A percentile compares a stretch with the other conserved stretches of the same genome.
phyloP scores from a whole-genome alignment of 208 protist genomes.

The Leishmania mexicana region DNA sequence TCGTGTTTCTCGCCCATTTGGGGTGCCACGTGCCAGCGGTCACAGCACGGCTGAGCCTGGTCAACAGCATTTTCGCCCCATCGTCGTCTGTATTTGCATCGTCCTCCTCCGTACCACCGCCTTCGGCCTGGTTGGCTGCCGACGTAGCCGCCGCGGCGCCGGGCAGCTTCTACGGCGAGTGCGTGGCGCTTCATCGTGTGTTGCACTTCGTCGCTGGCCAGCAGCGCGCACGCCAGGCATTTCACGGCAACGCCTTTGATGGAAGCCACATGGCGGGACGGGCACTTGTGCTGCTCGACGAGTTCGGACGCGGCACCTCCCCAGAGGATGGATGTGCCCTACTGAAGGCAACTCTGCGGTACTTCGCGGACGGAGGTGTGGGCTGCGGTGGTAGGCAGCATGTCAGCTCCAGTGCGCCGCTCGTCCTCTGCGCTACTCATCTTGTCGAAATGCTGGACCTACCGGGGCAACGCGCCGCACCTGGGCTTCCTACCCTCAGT shows the following conservation, averaged over 20 bases:
- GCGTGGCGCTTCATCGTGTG: conserved; percentile 62
- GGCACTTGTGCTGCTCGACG: conserved; percentile 91
- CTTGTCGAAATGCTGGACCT: conserved; percentile 58
- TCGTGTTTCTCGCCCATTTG: conserved; percentile 93
- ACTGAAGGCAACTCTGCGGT: conserved; percentile 63
- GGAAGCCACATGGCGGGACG: conserved; percentile 4
- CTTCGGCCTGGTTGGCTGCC: not conserved
- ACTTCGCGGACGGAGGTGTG: conserved; percentile 33
- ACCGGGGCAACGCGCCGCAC: not conserved
- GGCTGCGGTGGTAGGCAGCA: not conserved
- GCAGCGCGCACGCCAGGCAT: not conserved
- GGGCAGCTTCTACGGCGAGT: conserved; percentile 76
- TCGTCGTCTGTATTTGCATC: conserved; percentile 9
- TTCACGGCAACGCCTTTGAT: not conserved
- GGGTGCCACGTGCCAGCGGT: conserved; percentile 93
- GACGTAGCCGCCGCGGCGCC: conserved; percentile 4
- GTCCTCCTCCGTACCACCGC: not conserved
- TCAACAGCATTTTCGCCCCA: conserved; percentile 55
- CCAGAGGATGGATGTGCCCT: conserved; percentile 85
- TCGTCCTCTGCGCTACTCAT: conserved; percentile 78
- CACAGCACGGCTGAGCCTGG: conserved; percentile 46
- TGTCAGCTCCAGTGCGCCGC: conserved; percentile 8
- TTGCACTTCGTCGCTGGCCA: conserved; percentile 48
- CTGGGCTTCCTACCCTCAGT: not conserved
- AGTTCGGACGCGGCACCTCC: conserved; percentile 95